Evolutionary conservation across 306 rosid species (phyloP).

Genomic region (Cicer chorassanicum): DNA sequence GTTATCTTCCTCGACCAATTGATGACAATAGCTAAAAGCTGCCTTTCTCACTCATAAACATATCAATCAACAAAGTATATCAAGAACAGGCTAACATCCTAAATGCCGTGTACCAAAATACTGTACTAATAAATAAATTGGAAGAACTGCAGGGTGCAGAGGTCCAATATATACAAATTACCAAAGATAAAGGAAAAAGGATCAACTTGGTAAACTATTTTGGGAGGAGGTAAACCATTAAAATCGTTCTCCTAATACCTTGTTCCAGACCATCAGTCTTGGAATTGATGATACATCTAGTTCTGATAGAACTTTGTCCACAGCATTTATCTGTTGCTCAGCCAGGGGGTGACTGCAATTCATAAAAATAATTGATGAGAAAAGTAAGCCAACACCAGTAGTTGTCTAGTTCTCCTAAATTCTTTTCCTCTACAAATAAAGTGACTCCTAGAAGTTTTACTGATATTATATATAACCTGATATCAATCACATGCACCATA

Average conservation of each 20-base stretch:
- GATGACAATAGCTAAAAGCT: background rate
- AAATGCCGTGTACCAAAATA: background rate
- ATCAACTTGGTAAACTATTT: conserved; percentile 7
- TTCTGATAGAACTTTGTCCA: conserved; percentile 90
- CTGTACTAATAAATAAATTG: conserved; percentile 14
- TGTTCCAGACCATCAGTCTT: conserved; percentile 95
- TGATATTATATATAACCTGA: conserved; percentile 61
- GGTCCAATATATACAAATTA: conserved; percentile 3
- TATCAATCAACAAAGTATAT: background rate
- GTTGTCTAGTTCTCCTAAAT: conserved; percentile 3
- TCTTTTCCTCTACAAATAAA: conserved; percentile 27
- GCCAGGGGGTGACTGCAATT: conserved; percentile 87
- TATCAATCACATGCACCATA: conserved; percentile 90
- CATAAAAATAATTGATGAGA: conserved; percentile 51
- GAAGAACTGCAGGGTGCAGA: conserved; percentile 8
- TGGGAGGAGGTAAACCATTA: conserved; percentile 7
- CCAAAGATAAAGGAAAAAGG: conserved; percentile 21
- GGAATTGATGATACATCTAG: conserved; percentile 81
- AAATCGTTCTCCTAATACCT: conserved; percentile 53
- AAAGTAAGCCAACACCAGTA: conserved; percentile 21
- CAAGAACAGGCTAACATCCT: conserved; percentile 32
- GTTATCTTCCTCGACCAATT: conserved; percentile 7
- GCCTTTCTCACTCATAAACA: background rate
- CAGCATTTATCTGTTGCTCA: conserved; percentile 94
- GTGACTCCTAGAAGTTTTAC: conserved; percentile 37